Percentiles rank a stretch among this genome's conserved stretches.
These are phyloP conservation scores for Physaria fendleri DNA, from an alignment of 345 rosid species.

Conservation along the genomic window DNA sequence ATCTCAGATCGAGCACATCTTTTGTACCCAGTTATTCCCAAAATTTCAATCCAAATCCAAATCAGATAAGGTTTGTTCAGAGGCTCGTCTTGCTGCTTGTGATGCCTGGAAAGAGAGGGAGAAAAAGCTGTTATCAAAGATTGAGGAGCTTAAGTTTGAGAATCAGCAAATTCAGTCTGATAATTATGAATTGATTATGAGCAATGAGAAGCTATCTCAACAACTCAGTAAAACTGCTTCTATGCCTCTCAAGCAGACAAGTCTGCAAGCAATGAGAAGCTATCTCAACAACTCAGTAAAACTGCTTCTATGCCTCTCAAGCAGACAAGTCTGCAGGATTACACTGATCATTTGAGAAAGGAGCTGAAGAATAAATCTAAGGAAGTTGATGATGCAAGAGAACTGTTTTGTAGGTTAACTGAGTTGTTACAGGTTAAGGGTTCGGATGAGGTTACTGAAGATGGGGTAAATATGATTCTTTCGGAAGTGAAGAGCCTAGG, in stretches of 20 bases:
- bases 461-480: slow-evolving; percentile 32
- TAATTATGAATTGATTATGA: slow-evolving; percentile 36
- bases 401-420: slow-evolving; percentile 34
- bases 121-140: slow-evolving; percentile 33
- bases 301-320: slow-evolving; percentile 18
- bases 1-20: slow-evolving; percentile 86
- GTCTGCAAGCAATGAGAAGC: too few relatives aligned
- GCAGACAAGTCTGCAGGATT: slow-evolving; percentile 25
- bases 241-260: too few relatives aligned
- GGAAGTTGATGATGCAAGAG: slow-evolving; percentile 43
- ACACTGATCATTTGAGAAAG: slow-evolving; percentile 32
- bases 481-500: slow-evolving; percentile 37
- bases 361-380: slow-evolving; percentile 35
- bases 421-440: slow-evolving; percentile 41
- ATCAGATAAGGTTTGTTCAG: slow-evolving; percentile 44
- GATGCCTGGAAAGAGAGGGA: slow-evolving; percentile 54
- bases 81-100: slow-evolving; percentile 49
- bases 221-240: slow-evolving; percentile 27
- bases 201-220: slow-evolving; percentile 31
- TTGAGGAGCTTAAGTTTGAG: slow-evolving; percentile 48
- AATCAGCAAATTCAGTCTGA: slow-evolving; percentile 37
- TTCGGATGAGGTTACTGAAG: slow-evolving; percentile 20
- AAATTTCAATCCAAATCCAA: slow-evolving; percentile 50
- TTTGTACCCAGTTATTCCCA: slow-evolving; percentile 80
- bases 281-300: slow-evolving; percentile 25